Percentiles rank a stretch among this genome's conserved stretches.
These are phyloP conservation scores for Thelonectria discophora DNA, from an alignment of 2,329 filamentous ascomycete genomes.

Conservation along the genomic window DNA sequence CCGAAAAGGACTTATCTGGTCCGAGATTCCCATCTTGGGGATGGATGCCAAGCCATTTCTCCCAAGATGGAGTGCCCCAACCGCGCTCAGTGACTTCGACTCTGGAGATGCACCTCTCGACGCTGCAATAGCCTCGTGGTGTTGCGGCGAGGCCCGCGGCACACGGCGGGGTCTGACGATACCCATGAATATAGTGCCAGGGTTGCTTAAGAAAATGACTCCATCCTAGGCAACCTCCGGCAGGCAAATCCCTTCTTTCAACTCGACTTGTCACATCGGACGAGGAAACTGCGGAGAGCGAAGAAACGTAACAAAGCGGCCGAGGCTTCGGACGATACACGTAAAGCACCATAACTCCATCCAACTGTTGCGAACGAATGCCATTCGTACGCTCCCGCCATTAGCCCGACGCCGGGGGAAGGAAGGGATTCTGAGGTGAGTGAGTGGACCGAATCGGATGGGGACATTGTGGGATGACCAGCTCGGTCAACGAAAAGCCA, in stretches of 20 bases:
- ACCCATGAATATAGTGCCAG: conserved; percentile 25
- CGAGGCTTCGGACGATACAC: conserved; percentile 11
- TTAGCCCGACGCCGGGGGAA: conserved; percentile 5
- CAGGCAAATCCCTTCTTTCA: conserved; percentile 22
- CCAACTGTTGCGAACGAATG: neutral
- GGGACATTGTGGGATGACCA: conserved; percentile 3
- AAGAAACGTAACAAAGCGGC: neutral
- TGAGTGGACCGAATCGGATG: conserved; percentile 16
- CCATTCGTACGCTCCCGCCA: neutral
- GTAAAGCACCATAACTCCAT: conserved; percentile 1
- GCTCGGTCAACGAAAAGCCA: conserved; percentile 15
- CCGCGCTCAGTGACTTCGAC: conserved; percentile 20
- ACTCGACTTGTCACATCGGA: conserved; percentile 25
- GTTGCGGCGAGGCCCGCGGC: conserved; percentile 5
- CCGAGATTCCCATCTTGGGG: conserved; percentile 31
- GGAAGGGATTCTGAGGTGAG: neutral
- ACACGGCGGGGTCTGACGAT: conserved; percentile 29
- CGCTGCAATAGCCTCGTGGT: conserved; percentile 5
- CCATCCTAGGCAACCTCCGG: conserved; percentile 19
- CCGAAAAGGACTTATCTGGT: conserved; percentile 36
- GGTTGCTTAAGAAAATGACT: conserved; percentile 21
- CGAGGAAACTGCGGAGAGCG: conserved; percentile 17
- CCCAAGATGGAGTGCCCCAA: conserved; percentile 1
- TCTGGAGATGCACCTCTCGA: conserved; percentile 3
- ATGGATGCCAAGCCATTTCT: conserved; percentile 31